Evolutionary conservation across 2,329 filamentous ascomycete species (phyloP).

Genomic region (Leptographium galeiforme): DNA sequence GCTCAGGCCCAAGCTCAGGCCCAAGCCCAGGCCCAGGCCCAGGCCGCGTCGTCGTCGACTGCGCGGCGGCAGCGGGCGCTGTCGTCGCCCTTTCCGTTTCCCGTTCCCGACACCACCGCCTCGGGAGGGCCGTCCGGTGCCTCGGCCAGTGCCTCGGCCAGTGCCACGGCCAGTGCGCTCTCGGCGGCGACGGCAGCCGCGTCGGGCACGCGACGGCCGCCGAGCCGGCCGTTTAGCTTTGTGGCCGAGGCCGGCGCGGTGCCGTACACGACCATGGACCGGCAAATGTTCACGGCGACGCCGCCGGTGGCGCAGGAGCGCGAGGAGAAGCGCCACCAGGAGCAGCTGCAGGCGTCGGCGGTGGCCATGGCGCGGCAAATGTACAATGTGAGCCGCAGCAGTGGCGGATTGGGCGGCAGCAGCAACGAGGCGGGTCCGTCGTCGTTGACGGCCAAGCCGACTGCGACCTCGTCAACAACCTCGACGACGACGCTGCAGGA

Average conservation of each 20-base stretch:
- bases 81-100: too few species aligned
- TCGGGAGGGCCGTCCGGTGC: too few species aligned
- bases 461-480: too few species aligned
- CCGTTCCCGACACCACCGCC: too few species aligned
- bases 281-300: slow-evolving; percentile 64
- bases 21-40: too few species aligned
- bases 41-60: background rate
- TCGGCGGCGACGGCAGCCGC: slow-evolving; percentile 55
- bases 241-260: slow-evolving; percentile 50
- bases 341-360: slow-evolving; percentile 67
- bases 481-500: slow-evolving; percentile 54
- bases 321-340: slow-evolving; percentile 59
- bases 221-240: slow-evolving; percentile 17
- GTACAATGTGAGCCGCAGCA: slow-evolving; percentile 48
- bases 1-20: too few species aligned
- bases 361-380: slow-evolving; percentile 83
- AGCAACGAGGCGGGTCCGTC: slow-evolving; percentile 29
- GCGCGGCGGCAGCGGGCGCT: slow-evolving; percentile 5
- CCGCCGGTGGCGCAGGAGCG: slow-evolving; percentile 60
- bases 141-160: too few species aligned
- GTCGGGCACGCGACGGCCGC: slow-evolving; percentile 17
- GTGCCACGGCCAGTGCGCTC: slow-evolving; percentile 34
- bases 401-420: too few species aligned
- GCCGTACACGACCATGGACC: slow-evolving; percentile 52
- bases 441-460: too few species aligned